Evolutionary conservation across 2,329 filamentous ascomycete genomes (phyloP).

Genomic region (Microdochium trichocladiopsis): DNA sequence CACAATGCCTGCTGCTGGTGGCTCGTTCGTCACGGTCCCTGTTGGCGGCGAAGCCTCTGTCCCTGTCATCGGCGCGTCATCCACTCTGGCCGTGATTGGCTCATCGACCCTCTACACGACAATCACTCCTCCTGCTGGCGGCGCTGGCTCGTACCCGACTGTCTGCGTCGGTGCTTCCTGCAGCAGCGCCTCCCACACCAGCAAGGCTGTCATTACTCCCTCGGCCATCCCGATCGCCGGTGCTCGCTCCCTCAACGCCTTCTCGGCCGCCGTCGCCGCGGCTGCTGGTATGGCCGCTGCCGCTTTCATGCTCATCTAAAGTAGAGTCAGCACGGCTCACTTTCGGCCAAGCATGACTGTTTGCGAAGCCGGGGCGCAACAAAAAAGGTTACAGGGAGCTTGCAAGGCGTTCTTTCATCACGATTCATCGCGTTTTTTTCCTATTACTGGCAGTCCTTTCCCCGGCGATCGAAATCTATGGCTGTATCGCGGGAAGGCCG

Average conservation of each 20-base stretch:
- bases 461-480: neutral
- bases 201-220: neutral
- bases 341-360: no score
- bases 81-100: neutral
- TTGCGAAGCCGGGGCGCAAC: no score
- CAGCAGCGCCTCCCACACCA: neutral
- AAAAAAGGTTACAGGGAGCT: no score
- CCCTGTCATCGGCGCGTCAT: neutral
- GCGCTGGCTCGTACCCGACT: neutral
- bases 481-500: no score
- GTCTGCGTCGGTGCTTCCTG: neutral
- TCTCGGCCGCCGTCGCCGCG: neutral
- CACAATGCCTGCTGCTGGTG: neutral
- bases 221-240: neutral
- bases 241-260: neutral
- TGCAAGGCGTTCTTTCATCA: no score
- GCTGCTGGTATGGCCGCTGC: neutral
- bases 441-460: neutral
- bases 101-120: neutral
- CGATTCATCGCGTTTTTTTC: neutral
- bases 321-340: no score
- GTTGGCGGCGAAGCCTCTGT: neutral
- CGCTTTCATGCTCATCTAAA: neutral
- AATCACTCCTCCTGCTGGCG: neutral
- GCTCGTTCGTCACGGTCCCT: neutral